Conservation (phyloP, 2,329 filamentous ascomycete genomes). For the Macrophomina phaseolina region DNA sequence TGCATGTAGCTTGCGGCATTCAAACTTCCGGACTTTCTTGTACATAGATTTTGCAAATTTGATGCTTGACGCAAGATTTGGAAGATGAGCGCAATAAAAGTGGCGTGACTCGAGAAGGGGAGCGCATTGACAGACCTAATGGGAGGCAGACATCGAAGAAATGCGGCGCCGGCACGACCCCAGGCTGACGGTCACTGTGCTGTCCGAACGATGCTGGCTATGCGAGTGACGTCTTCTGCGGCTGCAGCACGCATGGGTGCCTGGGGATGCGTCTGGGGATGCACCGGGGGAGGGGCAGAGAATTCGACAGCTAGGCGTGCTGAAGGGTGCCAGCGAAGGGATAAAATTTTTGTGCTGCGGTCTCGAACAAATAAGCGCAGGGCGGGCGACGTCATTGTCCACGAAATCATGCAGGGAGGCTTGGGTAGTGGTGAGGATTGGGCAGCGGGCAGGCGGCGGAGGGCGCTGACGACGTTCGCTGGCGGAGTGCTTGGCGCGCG, state of each 20-base stretch:
- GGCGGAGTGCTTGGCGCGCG: conserved; percentile 19
- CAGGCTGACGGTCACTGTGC: not conserved
- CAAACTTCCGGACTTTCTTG: no score
- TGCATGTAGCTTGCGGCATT: not conserved
- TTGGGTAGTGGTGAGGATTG: conserved; percentile 10
- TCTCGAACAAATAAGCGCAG: not conserved
- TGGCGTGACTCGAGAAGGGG: not conserved
- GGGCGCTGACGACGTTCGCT: conserved; percentile 25
- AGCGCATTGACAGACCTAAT: not conserved
- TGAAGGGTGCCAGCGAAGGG: conserved; percentile 12
- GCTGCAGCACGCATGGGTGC: not conserved
- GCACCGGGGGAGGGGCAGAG: not conserved
- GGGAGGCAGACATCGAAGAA: not conserved
- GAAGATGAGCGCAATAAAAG: not conserved
- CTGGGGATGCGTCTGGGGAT: not conserved
- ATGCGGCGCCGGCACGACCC: not conserved
- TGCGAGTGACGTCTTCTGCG: conserved; percentile 7
- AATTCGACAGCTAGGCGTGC: not conserved
- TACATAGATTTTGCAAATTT: no score
- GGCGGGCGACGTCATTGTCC: conserved; percentile 22
- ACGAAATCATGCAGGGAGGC: conserved; percentile 23
- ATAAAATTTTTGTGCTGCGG: not conserved
- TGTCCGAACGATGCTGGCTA: no score
- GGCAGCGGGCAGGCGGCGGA: conserved; percentile 11
- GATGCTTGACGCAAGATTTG: not conserved